Evolutionary conservation across 768 basidiomycete genomes (phyloP).

Genomic region (Cyclocybe cylindracea): DNA sequence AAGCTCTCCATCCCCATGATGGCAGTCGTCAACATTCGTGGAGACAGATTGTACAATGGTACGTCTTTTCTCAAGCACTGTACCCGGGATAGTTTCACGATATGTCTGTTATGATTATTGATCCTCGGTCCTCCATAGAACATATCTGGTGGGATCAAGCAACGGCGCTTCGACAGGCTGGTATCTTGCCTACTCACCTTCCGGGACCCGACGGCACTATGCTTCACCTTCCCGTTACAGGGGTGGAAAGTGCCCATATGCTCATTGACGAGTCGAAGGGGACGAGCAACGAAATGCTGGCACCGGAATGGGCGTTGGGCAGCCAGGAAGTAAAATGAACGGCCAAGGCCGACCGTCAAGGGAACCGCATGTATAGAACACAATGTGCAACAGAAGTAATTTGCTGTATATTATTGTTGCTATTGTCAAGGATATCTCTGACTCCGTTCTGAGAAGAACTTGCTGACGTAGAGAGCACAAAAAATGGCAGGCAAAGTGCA

Average conservation of each 20-base stretch:
- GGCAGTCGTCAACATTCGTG: slow-evolving; percentile 54
- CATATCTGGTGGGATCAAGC: slow-evolving; percentile 50
- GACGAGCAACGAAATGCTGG: slow-evolving; percentile 40
- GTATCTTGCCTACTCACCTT: slow-evolving; percentile 34
- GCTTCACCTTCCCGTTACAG: slow-evolving; percentile 38
- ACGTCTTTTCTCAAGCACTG: not conserved
- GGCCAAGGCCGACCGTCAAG: not conserved
- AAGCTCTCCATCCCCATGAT: slow-evolving; percentile 52
- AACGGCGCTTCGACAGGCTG: slow-evolving; percentile 36
- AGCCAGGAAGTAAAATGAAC: not conserved
- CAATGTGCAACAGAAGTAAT: too few species aligned
- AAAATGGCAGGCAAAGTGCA: too few species aligned
- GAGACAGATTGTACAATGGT: slow-evolving; percentile 40
- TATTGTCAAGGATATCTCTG: too few species aligned
- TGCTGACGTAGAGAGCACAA: not conserved
- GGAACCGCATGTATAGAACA: not conserved
- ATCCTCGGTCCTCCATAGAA: slow-evolving; percentile 22
- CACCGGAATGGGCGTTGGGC: slow-evolving; percentile 31
- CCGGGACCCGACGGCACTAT: slow-evolving; percentile 20
- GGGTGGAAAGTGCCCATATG: slow-evolving; percentile 36
- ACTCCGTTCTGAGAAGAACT: slow-evolving; percentile 1
- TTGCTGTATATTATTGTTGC: too few species aligned
- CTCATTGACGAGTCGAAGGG: slow-evolving; percentile 36
- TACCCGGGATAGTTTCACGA: not conserved
- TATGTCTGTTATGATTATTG: not conserved